phyloP scores from a whole-genome alignment of 176 grass and related monocot species.

The Aegilops umbellulata region DNA sequence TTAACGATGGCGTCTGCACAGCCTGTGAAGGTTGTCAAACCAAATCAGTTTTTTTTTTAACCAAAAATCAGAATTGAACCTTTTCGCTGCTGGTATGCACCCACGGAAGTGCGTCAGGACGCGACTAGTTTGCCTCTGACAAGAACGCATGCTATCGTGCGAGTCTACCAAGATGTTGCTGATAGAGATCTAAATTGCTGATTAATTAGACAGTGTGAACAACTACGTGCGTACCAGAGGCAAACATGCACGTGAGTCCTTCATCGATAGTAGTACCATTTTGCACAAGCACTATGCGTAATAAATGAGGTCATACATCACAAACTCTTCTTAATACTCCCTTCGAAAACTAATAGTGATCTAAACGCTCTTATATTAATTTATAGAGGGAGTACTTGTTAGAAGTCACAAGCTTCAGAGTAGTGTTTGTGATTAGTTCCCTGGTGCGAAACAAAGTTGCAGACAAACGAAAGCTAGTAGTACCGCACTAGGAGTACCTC shows the following conservation, averaged over 20 bases:
- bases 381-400: too few species aligned
- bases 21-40: neutral
- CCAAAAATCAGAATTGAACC: too few species aligned
- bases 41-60: too few species aligned
- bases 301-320: neutral
- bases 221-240: neutral
- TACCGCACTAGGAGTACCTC: neutral
- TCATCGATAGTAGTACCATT: too few species aligned
- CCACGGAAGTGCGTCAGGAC: too few species aligned
- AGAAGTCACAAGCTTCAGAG: neutral
- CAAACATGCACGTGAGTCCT: neutral
- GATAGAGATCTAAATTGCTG: too few species aligned
- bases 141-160: too few species aligned
- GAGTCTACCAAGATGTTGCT: too few species aligned
- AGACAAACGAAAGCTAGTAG: neutral
- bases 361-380: too few species aligned
- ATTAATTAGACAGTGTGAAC: neutral
- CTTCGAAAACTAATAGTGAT: too few species aligned
- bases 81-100: too few species aligned
- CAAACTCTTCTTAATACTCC: neutral
- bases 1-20: neutral
- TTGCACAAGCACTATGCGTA: neutral
- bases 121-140: too few species aligned
- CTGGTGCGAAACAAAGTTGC: neutral
- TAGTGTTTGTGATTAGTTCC: neutral